phyloP scores from a whole-genome alignment of 2,329 filamentous ascomycete species.

The Curvularia sp. region DNA sequence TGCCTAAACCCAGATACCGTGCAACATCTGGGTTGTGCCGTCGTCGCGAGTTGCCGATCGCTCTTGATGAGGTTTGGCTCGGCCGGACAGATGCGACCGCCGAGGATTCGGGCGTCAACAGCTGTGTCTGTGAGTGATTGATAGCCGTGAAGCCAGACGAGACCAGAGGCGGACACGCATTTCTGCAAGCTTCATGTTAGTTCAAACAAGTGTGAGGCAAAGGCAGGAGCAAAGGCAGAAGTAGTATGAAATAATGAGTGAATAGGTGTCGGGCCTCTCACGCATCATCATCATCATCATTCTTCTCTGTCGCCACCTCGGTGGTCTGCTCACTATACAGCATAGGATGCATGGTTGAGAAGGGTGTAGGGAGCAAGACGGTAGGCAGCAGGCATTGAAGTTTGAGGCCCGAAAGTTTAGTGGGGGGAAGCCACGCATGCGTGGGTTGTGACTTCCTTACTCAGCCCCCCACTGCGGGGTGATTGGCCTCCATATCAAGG shows the following conservation, averaged over 20 bases:
- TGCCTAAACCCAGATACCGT: conserved; percentile 38
- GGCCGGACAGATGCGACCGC: conserved; percentile 7
- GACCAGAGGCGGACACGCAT: background rate
- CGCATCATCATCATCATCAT: conserved; percentile 29
- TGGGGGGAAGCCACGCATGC: conserved; percentile 9
- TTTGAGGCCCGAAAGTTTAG: conserved; percentile 2
- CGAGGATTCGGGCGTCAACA: conserved; percentile 22
- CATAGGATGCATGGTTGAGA: conserved; percentile 9
- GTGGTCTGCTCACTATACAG: conserved; percentile 15
- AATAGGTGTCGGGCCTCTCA: conserved; percentile 34
- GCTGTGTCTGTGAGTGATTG: conserved; percentile 25
- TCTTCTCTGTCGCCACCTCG: conserved; percentile 10
- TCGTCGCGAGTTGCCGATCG: conserved; percentile 3
- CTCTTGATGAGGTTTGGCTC: conserved; percentile 12
- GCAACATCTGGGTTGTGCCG: conserved; percentile 38
- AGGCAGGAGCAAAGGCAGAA: background rate
- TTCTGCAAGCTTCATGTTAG: conserved; percentile 18
- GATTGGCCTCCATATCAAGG: conserved; percentile 23
- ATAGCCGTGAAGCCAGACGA: conserved; percentile 40
- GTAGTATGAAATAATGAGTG: conserved; percentile 12
- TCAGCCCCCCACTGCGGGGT: conserved; percentile 37
- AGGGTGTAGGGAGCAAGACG: background rate
- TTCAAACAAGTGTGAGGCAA: background rate
- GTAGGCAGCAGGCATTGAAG: background rate
- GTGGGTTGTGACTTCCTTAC: conserved; percentile 22